Conservation (phyloP, 768 basidiomycete species). For the Lactarius pseudohatsudake region DNA sequence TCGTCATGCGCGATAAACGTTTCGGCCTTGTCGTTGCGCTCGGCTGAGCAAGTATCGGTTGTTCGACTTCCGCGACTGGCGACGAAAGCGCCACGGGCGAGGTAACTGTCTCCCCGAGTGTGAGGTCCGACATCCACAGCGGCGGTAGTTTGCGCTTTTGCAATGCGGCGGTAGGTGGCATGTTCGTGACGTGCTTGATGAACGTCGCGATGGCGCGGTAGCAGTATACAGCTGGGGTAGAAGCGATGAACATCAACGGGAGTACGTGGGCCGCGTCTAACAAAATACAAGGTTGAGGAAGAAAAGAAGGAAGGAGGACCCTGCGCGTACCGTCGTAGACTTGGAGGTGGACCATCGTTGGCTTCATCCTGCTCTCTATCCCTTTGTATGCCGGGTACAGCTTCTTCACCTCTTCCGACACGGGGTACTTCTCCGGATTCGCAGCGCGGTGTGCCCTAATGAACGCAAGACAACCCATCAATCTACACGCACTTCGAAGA, state of each 20-base stretch:
- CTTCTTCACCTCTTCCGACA: constrained; percentile 44
- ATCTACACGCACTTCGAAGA: background rate
- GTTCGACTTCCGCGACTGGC: background rate
- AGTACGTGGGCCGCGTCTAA: constrained; percentile 72
- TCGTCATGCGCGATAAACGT: background rate
- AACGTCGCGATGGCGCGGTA: constrained; percentile 79
- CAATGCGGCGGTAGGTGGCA: constrained; percentile 31
- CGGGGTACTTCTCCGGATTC: constrained; percentile 65
- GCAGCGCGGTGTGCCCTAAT: constrained; percentile 88
- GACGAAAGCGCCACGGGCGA: background rate
- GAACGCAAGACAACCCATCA: background rate
- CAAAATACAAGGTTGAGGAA: background rate
- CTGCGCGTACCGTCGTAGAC: constrained; percentile 73
- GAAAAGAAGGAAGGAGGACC: too few relatives aligned
- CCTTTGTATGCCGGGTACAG: constrained; percentile 59
- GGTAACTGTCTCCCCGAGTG: background rate
- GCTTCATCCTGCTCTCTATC: constrained; percentile 51
- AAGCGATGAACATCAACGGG: constrained; percentile 70
- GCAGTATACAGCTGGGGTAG: constrained; percentile 76
- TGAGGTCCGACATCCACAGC: background rate
- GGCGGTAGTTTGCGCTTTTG: background rate
- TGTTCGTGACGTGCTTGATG: constrained; percentile 63
- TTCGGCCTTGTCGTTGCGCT: background rate
- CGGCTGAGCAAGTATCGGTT: background rate
- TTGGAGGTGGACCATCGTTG: constrained; percentile 88